Percentiles rank a stretch among this genome's conserved stretches.
Conservation (phyloP, 768 basidiomycete species). For the Gloeophyllum trabeum region DNA sequence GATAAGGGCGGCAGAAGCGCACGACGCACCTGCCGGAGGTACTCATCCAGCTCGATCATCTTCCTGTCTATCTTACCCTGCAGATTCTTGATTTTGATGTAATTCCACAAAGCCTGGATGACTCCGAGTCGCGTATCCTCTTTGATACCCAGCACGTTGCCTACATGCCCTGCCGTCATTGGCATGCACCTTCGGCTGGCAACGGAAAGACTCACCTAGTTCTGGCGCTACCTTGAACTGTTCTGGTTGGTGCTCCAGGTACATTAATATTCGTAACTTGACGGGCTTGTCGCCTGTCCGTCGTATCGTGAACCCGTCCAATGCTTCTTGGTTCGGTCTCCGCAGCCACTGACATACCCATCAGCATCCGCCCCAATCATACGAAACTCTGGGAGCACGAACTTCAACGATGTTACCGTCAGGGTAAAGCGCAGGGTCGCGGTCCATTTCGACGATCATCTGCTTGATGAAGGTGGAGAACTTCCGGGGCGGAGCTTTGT, state of each 20-base stretch:
- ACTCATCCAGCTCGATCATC: slow-evolving; percentile 57
- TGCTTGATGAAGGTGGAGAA: slow-evolving; percentile 81
- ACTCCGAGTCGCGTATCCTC: slow-evolving; percentile 79
- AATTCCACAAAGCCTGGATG: slow-evolving; percentile 82
- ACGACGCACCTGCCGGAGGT: slow-evolving; percentile 43
- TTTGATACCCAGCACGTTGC: slow-evolving; percentile 60
- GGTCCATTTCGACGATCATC: slow-evolving; percentile 80
- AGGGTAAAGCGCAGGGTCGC: slow-evolving; percentile 69
- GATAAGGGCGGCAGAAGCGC: not conserved
- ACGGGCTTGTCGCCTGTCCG: slow-evolving; percentile 73
- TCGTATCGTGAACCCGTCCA: slow-evolving; percentile 82
- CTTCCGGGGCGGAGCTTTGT: slow-evolving; percentile 55
- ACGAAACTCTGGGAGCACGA: slow-evolving; percentile 8
- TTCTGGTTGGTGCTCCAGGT: slow-evolving; percentile 81
- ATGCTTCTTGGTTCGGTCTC: slow-evolving; percentile 39
- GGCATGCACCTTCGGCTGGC: not conserved
- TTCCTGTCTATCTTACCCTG: slow-evolving; percentile 78
- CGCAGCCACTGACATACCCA: slow-evolving; percentile 44
- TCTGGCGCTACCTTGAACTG: slow-evolving; percentile 74
- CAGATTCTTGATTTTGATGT: slow-evolving; percentile 74
- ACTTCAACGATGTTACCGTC: slow-evolving; percentile 91
- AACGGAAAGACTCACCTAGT: slow-evolving; percentile 36
- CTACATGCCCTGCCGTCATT: slow-evolving; percentile 19
- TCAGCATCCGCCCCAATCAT: not conserved
- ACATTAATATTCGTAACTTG: slow-evolving; percentile 72